Evolutionary conservation across 106 monocot genomes (phyloP).

Genomic region (Xerophyta viscosa): DNA sequence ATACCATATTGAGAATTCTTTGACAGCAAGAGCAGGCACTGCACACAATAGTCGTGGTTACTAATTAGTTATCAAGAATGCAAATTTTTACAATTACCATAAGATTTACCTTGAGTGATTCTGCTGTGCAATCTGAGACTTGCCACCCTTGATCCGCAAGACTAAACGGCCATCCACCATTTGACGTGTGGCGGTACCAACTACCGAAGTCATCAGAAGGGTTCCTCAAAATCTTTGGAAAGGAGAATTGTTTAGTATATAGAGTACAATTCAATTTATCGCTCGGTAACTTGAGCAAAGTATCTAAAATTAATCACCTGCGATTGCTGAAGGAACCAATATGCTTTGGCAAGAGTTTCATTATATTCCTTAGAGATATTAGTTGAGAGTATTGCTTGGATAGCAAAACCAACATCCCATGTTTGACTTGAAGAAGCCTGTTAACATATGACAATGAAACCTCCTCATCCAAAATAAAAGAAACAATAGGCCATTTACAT

Average conservation of each 20-base stretch:
- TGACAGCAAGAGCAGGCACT: conserved; percentile 68
- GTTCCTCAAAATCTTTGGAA: conserved; percentile 41
- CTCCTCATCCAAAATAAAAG: too few relatives aligned
- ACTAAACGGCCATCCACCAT: background rate
- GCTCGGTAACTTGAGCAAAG: background rate
- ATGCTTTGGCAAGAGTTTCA: conserved; percentile 42
- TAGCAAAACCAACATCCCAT: too few relatives aligned
- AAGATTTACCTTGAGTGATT: background rate
- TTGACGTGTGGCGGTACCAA: conserved; percentile 87
- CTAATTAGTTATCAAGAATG: too few relatives aligned
- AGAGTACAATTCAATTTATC: too few relatives aligned
- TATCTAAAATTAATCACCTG: conserved; percentile 34
- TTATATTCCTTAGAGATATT: conserved; percentile 52
- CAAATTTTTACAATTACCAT: too few relatives aligned
- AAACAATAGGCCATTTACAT: too few relatives aligned
- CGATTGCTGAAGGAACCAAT: conserved; percentile 59
- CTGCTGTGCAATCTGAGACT: background rate
- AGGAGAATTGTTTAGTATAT: too few relatives aligned
- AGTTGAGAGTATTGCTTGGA: conserved; percentile 69
- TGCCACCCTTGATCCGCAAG: background rate
- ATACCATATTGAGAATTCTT: conserved; percentile 48
- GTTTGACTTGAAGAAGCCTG: too few relatives aligned
- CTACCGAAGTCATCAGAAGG: conserved; percentile 61
- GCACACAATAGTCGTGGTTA: too few relatives aligned
- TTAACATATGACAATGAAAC: too few relatives aligned